These are phyloP conservation scores for Cercospora citrullina DNA, from an alignment of 2,329 filamentous ascomycete genomes.

Conservation along the genomic window DNA sequence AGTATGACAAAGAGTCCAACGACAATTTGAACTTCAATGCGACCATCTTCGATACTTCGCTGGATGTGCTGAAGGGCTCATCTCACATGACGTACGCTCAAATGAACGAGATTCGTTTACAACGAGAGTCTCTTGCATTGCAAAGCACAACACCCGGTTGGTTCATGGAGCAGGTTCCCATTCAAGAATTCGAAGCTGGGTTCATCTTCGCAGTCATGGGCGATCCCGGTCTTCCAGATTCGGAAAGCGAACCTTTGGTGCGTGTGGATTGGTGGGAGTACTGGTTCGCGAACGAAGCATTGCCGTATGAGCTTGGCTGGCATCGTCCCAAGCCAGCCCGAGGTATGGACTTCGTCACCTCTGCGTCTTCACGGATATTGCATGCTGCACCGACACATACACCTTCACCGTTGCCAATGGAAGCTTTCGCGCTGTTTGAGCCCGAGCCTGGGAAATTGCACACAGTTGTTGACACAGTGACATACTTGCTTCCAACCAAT, in stretches of 20 bases:
- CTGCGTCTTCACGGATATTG: conserved; percentile 2
- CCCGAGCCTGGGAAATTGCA: neutral
- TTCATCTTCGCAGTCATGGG: conserved; percentile 19
- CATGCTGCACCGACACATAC: neutral
- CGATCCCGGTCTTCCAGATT: conserved; percentile 7
- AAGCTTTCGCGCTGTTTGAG: neutral
- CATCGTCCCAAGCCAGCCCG: conserved; percentile 5
- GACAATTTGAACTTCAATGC: conserved; percentile 19
- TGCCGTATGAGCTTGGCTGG: conserved; percentile 19
- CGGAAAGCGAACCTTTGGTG: conserved; percentile 9
- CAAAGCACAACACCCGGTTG: conserved; percentile 3
- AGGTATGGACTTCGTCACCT: conserved; percentile 1
- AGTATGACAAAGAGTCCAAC: conserved; percentile 10
- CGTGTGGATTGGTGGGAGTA: conserved; percentile 19
- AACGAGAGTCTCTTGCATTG: conserved; percentile 11
- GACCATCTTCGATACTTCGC: conserved; percentile 13
- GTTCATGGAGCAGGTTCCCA: conserved; percentile 11
- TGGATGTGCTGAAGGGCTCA: conserved; percentile 9
- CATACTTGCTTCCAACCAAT: neutral
- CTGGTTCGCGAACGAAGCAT: conserved; percentile 18
- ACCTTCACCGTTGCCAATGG: neutral
- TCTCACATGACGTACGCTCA: conserved; percentile 11
- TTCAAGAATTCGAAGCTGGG: conserved; percentile 18
- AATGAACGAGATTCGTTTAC: conserved; percentile 18
- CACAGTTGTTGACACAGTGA: neutral